These are phyloP conservation scores for Candida ortonii DNA, from an alignment of 805 yeast genomes.

Conservation along the genomic window DNA sequence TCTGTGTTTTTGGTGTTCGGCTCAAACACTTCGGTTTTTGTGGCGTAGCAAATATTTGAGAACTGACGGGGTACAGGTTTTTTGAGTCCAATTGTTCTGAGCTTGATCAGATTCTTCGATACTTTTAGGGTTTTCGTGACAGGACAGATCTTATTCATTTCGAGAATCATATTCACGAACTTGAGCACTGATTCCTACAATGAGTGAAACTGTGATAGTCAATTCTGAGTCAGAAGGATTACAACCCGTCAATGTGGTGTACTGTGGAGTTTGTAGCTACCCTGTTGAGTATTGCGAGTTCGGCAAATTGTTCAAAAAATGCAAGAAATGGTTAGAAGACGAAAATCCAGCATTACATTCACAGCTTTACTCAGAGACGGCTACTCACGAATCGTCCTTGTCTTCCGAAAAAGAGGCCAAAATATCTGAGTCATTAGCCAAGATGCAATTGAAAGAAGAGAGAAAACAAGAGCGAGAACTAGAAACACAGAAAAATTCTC, in stretches of 20 bases:
- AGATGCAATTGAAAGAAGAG: conserved; percentile 82
- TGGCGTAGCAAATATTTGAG: too few species aligned
- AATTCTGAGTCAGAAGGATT: too few species aligned
- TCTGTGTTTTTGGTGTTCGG: too few species aligned
- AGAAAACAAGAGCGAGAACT: conserved; percentile 81
- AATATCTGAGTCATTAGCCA: conserved; percentile 76
- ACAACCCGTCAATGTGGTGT: conserved; percentile 40
- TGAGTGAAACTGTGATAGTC: conserved; percentile 4
- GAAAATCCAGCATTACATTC: conserved; percentile 55
- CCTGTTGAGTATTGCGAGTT: conserved; percentile 96
- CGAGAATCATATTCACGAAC: neutral
- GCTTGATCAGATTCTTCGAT: too few species aligned
- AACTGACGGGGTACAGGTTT: too few species aligned
- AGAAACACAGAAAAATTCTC: conserved; percentile 73
- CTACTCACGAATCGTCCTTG: conserved; percentile 49
- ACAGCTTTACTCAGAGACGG: conserved; percentile 58
- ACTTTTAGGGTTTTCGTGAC: too few species aligned
- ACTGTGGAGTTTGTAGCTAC: conserved; percentile 76
- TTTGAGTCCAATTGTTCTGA: too few species aligned
- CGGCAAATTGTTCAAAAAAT: conserved; percentile 74
- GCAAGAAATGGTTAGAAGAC: conserved; percentile 77
- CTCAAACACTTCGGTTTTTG: too few species aligned
- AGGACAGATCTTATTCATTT: neutral
- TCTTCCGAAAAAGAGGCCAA: conserved; percentile 77
- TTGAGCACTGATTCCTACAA: too few species aligned